Conservation (phyloP, 2,329 filamentous ascomycete genomes). For the Colletotrichum phormii region DNA sequence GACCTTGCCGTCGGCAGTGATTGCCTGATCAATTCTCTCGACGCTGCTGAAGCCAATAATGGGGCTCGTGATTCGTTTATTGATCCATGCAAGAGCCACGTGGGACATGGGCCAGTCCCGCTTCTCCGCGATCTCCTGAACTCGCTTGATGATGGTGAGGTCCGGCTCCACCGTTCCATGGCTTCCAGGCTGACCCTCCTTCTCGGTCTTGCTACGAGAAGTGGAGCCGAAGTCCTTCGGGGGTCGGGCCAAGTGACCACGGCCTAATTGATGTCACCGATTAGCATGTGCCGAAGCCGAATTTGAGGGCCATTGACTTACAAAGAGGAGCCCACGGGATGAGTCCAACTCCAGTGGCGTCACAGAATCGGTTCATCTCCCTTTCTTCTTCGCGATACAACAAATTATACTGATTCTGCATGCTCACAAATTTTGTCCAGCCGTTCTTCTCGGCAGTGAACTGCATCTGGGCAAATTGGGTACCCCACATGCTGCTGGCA, state of each 20-base stretch:
- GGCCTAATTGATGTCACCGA: constrained; percentile 16
- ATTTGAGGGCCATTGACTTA: neutral
- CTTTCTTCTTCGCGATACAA: constrained; percentile 69
- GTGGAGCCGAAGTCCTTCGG: constrained; percentile 39
- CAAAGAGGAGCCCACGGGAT: constrained; percentile 46
- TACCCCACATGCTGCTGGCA: constrained; percentile 60
- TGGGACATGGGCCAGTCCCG: constrained; percentile 71
- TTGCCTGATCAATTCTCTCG: constrained; percentile 71
- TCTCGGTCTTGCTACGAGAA: constrained; percentile 45
- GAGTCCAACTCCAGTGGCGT: constrained; percentile 54
- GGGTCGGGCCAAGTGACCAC: constrained; percentile 45
- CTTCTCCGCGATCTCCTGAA: constrained; percentile 68
- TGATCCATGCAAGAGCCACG: constrained; percentile 73
- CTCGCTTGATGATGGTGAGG: constrained; percentile 46
- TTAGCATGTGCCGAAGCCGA: neutral
- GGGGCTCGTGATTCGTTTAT: constrained; percentile 64
- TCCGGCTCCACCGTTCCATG: constrained; percentile 49
- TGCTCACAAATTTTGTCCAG: constrained; percentile 68
- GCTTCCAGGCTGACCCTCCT: constrained; percentile 43
- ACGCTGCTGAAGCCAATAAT: constrained; percentile 72
- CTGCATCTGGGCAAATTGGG: constrained; percentile 62
- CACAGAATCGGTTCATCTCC: constrained; percentile 56
- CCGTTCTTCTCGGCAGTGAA: constrained; percentile 62
- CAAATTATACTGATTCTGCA: constrained; percentile 68
- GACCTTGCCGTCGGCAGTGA: constrained; percentile 57